A percentile compares a stretch with the other conserved stretches of the same genome.
phyloP scores from a whole-genome alignment of 2,329 filamentous ascomycete species.

The Colletotrichum aenigma region DNA sequence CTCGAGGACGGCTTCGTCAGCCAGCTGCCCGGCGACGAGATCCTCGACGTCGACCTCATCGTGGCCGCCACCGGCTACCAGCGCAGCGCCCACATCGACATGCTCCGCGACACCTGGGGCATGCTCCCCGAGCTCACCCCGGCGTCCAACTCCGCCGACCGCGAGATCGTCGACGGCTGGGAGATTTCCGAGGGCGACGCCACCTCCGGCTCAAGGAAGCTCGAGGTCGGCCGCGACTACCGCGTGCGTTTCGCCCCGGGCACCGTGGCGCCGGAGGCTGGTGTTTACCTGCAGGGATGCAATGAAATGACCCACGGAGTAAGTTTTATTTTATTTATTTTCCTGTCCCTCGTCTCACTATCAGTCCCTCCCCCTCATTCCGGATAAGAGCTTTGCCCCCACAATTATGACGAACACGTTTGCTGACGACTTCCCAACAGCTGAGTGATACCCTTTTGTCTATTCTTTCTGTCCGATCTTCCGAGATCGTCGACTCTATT shows the following conservation, averaged over 20 bases:
- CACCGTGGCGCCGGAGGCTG: slow-evolving; percentile 73
- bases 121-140: slow-evolving; percentile 61
- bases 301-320: slow-evolving; percentile 92
- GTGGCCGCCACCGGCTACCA: slow-evolving; percentile 89
- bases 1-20: slow-evolving; percentile 44
- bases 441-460: slow-evolving; percentile 84
- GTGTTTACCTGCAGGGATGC: slow-evolving; percentile 92
- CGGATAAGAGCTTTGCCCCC: background rate
- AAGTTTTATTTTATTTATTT: slow-evolving; percentile 47
- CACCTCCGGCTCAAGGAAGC: slow-evolving; percentile 42
- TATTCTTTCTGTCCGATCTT: slow-evolving; percentile 75
- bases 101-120: slow-evolving; percentile 70
- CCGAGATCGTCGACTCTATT: slow-evolving; percentile 78
- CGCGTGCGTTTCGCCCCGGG: slow-evolving; percentile 72
- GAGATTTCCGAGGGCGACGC: slow-evolving; percentile 27
- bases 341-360: background rate
- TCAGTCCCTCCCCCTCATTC: background rate
- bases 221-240: slow-evolving; percentile 80
- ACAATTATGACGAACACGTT: background rate
- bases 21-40: slow-evolving; percentile 51
- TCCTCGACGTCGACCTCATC: slow-evolving; percentile 77
- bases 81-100: slow-evolving; percentile 76
- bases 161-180: slow-evolving; percentile 40
- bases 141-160: background rate
- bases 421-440: slow-evolving; percentile 40